These are phyloP conservation scores for Chrysosporium queenslandicum DNA, from an alignment of 2,329 filamentous ascomycete genomes.

Conservation along the genomic window DNA sequence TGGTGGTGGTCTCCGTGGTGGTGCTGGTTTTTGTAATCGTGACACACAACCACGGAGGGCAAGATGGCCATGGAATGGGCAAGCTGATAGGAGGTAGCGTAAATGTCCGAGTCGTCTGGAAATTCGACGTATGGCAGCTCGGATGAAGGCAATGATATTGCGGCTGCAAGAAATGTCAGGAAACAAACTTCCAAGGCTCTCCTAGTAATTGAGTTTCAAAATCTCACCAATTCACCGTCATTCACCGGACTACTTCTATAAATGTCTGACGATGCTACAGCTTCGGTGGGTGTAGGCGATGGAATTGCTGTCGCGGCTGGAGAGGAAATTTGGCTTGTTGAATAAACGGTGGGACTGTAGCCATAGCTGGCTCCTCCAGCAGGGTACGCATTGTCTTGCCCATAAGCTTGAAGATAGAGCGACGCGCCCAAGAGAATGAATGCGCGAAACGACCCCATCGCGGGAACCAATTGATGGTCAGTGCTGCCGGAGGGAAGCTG, in stretches of 20 bases:
- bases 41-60: not conserved
- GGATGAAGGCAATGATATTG: not conserved
- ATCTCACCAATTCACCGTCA: not conserved
- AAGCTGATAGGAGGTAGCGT: not conserved
- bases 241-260: not conserved
- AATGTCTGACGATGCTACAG: not conserved
- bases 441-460: constrained; percentile 5
- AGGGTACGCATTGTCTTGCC: not conserved
- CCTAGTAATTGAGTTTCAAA: not conserved
- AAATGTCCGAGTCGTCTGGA: constrained; percentile 1
- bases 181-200: not conserved
- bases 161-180: not conserved
- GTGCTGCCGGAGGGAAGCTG: not conserved
- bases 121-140: constrained; percentile 3
- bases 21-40: constrained; percentile 1
- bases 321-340: not conserved
- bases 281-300: not conserved
- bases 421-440: constrained; percentile 1
- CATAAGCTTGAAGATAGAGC: not conserved
- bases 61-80: not conserved
- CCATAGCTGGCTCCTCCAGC: not conserved
- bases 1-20: not conserved
- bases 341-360: not conserved
- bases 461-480: not conserved
- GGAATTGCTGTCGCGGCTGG: not conserved